Evolutionary conservation across 2,329 filamentous ascomycete species (phyloP).

Genomic region (Alternaria postmessia): DNA sequence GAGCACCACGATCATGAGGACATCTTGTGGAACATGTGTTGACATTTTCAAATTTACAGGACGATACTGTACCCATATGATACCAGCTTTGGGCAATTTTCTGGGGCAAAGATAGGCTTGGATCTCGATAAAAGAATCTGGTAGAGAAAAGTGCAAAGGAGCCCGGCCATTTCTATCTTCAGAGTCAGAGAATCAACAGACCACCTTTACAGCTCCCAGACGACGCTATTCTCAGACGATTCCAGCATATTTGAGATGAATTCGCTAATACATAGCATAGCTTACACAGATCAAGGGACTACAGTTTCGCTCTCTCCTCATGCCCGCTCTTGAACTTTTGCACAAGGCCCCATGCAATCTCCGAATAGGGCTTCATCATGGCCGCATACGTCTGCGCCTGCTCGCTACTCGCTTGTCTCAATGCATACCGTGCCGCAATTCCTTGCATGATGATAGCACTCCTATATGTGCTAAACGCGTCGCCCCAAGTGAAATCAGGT

Average conservation of each 20-base stretch:
- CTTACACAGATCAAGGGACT: constrained; percentile 11
- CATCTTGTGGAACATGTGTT: constrained; percentile 23
- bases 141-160: constrained; percentile 20
- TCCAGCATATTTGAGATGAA: constrained; percentile 1
- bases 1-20: constrained; percentile 11
- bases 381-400: constrained; percentile 76
- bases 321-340: constrained; percentile 56
- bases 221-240: not conserved
- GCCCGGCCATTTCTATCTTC: constrained; percentile 10
- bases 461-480: constrained; percentile 69
- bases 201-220: not conserved
- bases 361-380: constrained; percentile 74
- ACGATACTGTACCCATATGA: constrained; percentile 29
- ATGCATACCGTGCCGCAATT: constrained; percentile 86
- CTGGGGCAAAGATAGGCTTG: constrained; percentile 11
- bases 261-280: not conserved
- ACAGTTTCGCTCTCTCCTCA: constrained; percentile 48
- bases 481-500: constrained; percentile 68
- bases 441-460: constrained; percentile 78
- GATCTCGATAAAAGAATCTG: constrained; percentile 14
- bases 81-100: constrained; percentile 30
- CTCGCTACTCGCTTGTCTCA: constrained; percentile 87
- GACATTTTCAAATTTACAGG: constrained; percentile 33
- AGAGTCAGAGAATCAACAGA: constrained; percentile 11
- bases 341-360: constrained; percentile 80